Evolutionary conservation across 495 filamentous ascomycete genomes (phyloP).

Genomic region (Penicillium pancosmium): DNA sequence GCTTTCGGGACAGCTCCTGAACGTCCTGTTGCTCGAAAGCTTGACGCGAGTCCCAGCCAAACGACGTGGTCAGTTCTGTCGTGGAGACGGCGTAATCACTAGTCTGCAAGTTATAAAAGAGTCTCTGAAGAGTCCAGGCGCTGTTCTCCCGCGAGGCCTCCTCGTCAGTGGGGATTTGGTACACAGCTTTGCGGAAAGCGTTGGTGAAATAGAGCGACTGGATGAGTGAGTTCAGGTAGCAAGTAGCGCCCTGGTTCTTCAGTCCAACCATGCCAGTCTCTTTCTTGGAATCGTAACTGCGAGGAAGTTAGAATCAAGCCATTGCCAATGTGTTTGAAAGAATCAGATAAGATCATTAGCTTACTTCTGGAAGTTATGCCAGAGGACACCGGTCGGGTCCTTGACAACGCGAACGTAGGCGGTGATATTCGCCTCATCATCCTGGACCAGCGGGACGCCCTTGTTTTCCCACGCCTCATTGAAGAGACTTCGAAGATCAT

Average conservation of each 20-base stretch:
- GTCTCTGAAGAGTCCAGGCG: constrained; percentile 88
- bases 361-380: constrained; percentile 95
- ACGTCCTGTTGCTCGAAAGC: constrained; percentile 99
- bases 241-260: constrained; percentile 97
- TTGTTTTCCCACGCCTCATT: constrained; percentile 66
- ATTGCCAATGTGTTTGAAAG: neutral
- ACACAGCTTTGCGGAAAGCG: constrained; percentile 93
- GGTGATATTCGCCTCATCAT: constrained; percentile 82
- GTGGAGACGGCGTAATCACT: constrained; percentile 80
- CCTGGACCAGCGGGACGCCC: constrained; percentile 80
- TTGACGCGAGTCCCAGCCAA: constrained; percentile 97
- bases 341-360: constrained; percentile 19
- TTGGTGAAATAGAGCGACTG: constrained; percentile 98
- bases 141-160: constrained; percentile 82
- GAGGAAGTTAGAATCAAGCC: neutral
- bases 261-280: constrained; percentile 97
- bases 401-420: constrained; percentile 94
- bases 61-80: constrained; percentile 89
- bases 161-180: constrained; percentile 88
- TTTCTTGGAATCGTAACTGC: constrained; percentile 94
- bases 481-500: constrained; percentile 82
- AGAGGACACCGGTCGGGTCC: constrained; percentile 97
- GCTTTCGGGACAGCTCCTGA: constrained; percentile 90
- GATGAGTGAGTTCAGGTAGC: constrained; percentile 95
- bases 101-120: constrained; percentile 94